These are phyloP conservation scores for Plasmodiophora brassicae DNA, from an alignment of 208 protist species.

Conservation along the genomic window DNA sequence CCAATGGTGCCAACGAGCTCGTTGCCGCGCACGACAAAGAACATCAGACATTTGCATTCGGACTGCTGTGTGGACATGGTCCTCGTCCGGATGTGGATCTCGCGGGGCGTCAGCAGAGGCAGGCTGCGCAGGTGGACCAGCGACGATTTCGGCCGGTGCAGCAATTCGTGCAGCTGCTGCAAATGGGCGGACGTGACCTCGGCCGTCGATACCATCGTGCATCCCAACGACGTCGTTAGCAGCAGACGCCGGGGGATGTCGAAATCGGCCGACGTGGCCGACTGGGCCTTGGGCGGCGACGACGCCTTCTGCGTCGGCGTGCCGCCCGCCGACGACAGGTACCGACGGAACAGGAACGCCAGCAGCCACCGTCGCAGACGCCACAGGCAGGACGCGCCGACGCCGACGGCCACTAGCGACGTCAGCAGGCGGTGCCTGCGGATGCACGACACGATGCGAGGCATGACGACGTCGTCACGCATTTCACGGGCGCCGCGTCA, in stretches of 20 bases:
- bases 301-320: too few species aligned
- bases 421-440: too few species aligned
- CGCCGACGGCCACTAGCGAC: too few species aligned
- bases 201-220: not conserved
- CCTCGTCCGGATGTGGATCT: not conserved
- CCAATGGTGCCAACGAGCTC: not conserved
- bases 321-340: too few species aligned
- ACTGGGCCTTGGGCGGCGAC: too few species aligned
- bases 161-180: not conserved
- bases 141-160: not conserved
- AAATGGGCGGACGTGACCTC: not conserved
- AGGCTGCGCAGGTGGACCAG: not conserved
- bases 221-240: not conserved
- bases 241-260: not conserved
- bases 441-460: not conserved
- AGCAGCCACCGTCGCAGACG: too few species aligned
- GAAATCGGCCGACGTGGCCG: too few species aligned
- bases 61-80: not conserved
- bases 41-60: not conserved
- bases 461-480: not conserved
- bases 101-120: not conserved
- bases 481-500: not conserved
- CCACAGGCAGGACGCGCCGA: too few species aligned
- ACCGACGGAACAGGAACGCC: too few species aligned
- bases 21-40: slow-evolving; percentile 1